These are phyloP conservation scores for Blastomyces parvus DNA, from an alignment of 2,329 filamentous ascomycete genomes.

Conservation along the genomic window DNA sequence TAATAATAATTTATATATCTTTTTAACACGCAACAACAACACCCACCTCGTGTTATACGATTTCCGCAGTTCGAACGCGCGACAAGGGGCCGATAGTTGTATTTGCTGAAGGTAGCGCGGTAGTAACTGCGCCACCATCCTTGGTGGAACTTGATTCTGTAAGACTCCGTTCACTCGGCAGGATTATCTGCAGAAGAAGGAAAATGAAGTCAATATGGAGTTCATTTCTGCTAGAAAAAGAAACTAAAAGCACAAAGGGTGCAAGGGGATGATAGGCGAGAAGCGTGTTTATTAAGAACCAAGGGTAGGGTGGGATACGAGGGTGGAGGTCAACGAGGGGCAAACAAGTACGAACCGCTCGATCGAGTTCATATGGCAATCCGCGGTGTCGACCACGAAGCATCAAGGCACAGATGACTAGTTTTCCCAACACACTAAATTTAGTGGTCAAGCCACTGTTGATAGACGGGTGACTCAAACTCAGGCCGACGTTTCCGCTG, in stretches of 20 bases:
- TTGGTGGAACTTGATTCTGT: neutral
- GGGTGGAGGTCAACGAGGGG: neutral
- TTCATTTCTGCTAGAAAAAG: neutral
- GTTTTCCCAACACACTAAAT: slow-evolving; percentile 43
- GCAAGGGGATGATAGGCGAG: neutral
- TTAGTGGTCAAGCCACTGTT: slow-evolving; percentile 29
- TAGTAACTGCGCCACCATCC: neutral
- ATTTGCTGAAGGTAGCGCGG: neutral
- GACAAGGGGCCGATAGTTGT: neutral
- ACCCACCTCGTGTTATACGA: neutral
- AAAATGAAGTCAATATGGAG: neutral
- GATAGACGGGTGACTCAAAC: slow-evolving; percentile 23
- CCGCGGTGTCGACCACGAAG: slow-evolving; percentile 46
- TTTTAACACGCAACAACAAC: too few relatives aligned
- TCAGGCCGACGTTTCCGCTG: slow-evolving; percentile 26
- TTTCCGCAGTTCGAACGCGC: neutral
- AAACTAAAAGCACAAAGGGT: neutral
- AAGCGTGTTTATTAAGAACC: neutral
- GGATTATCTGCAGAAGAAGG: neutral
- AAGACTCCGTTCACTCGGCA: slow-evolving; percentile 3
- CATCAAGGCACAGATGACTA: slow-evolving; percentile 48
- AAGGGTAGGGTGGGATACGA: neutral
- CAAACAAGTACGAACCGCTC: slow-evolving; percentile 22
- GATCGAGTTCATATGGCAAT: slow-evolving; percentile 46
- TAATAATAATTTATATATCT: neutral